Evolutionary conservation across 1,284 basidiomycete genomes (phyloP).

Genomic region (Ustilago trichophora): DNA sequence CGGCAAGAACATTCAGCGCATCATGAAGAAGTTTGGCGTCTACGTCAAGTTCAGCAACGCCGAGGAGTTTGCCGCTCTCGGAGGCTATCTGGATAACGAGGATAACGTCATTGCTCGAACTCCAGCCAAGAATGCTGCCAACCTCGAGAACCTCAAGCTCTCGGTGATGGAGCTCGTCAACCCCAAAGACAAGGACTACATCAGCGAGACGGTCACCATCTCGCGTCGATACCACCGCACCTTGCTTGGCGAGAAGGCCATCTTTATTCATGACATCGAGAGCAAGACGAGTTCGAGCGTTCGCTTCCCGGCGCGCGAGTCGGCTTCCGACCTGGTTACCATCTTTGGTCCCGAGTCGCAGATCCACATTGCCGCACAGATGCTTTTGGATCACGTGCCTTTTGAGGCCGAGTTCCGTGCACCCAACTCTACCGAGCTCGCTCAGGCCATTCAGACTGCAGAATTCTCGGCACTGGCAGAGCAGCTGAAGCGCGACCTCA

Average conservation of each 20-base stretch:
- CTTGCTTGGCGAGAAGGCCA: slow-evolving; percentile 91
- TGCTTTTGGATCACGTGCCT: slow-evolving; percentile 93
- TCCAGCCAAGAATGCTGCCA: slow-evolving; percentile 95
- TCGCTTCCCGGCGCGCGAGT: slow-evolving; percentile 94
- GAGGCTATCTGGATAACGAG: slow-evolving; percentile 96
- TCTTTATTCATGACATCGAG: slow-evolving; percentile 97
- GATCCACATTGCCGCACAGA: slow-evolving; percentile 93
- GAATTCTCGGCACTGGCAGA: slow-evolving; percentile 87
- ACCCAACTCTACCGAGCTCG: slow-evolving; percentile 79
- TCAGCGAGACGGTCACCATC: slow-evolving; percentile 89
- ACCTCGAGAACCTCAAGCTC: slow-evolving; percentile 92
- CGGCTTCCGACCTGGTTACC: slow-evolving; percentile 85
- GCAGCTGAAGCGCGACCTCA: slow-evolving; percentile 89
- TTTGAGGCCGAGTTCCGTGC: slow-evolving; percentile 96
- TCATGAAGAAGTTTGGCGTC: slow-evolving; percentile 99
- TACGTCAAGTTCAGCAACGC: slow-evolving; percentile 99
- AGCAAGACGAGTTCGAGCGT: slow-evolving; percentile 93
- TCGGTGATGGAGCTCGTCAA: slow-evolving; percentile 97
- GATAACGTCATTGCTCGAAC: slow-evolving; percentile 98
- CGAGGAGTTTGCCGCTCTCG: slow-evolving; percentile 92
- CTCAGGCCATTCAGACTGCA: slow-evolving; percentile 76
- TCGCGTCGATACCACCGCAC: slow-evolving; percentile 94
- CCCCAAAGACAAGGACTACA: slow-evolving; percentile 97
- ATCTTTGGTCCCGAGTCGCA: slow-evolving; percentile 97
- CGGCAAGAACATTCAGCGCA: slow-evolving; percentile 96